Evolutionary conservation across 176 grass and related monocot genomes (phyloP).

Genomic region (Melocanna baccifera): DNA sequence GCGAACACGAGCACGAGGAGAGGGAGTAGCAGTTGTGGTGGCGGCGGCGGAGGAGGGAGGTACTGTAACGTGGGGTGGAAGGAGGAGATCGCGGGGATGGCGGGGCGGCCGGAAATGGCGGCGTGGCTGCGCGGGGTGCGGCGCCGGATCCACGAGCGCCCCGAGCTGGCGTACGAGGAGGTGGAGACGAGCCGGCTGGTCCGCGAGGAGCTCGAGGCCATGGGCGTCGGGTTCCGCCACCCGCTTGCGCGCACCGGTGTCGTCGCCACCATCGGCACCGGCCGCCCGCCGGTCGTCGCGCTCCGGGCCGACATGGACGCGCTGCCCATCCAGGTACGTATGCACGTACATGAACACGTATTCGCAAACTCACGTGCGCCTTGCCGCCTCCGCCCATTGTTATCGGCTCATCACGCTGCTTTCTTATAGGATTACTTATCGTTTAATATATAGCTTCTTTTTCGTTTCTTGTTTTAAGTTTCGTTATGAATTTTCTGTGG

Average conservation of each 20-base stretch:
- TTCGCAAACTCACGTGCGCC: neutral
- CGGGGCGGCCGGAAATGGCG: constrained; percentile 43
- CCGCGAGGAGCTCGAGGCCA: constrained; percentile 52
- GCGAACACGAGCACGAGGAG: constrained; percentile 41
- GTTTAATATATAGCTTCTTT: neutral
- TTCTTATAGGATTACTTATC: neutral
- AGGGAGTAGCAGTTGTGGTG: neutral
- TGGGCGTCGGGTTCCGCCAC: constrained; percentile 59
- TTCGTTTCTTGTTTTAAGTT: neutral
- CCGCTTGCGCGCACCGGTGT: constrained; percentile 84
- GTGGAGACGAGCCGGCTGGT: constrained; percentile 82
- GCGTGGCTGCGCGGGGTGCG: constrained; percentile 60
- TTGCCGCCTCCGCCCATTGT: neutral
- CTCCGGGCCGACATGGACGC: constrained; percentile 95
- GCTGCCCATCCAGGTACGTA: constrained; percentile 79
- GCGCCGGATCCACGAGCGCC: constrained; percentile 76
- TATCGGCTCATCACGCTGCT: neutral
- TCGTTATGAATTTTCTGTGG: neutral
- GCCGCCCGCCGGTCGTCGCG: constrained; percentile 65
- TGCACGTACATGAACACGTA: neutral
- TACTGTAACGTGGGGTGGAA: constrained; percentile 42
- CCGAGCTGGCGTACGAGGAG: constrained; percentile 97
- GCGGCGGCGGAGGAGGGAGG: neutral
- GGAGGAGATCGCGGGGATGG: constrained; percentile 59
- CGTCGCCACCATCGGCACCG: constrained; percentile 74